Base-by-base conservation (phyloP, 2,329 filamentous ascomycete genomes). In the Pseudopyrenochaeta lycopersici region DNA sequence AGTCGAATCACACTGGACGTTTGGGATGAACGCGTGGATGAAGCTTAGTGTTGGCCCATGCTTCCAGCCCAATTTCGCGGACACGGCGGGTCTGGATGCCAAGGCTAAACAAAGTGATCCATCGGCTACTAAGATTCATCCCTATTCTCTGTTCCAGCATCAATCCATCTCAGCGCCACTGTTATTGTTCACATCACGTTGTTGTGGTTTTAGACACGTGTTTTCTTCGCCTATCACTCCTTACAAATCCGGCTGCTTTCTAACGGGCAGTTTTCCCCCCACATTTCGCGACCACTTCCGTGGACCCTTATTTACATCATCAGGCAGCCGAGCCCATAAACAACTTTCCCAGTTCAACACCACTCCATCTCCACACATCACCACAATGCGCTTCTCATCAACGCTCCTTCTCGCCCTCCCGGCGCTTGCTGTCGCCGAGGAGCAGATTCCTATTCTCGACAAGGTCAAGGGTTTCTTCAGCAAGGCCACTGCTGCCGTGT, bases 371-470 rank as follows among this genome's bases (percentile, higher is more conserved):
- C 39, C 52, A 46, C 51, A 55, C 33, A 55, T 50, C 62, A 82
- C 48, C 62, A 68, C 45, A 35, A 75, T 87, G 84, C 83, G 82
- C 76, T 75, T 84, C 75, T 78, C 81, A 50, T 76, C 78, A 49
- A 66, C 82, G 51, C 70, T 84, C 60, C 68, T 83, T 42, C 74
- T 86, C 66, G 77, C 80, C 75, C 76, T 82, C 39, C 81, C 84
- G 56, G 79, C 81, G 58, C 72, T 81, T 44, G 74, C 79, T 21
- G 65, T 76, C 58, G 84, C 84, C 43, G 81, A 87, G 71, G 80
- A 85, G 64, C 85, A 88, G 71, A 73, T 84, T 35, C 84, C 85
- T 30, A 76, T 90, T 66, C 77, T 90, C 58, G 85, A 87, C 70
- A 85, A 86, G 73, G 75, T 85, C 48, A 82, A 82, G 66, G 80